phyloP scores from a whole-genome alignment of 2,329 filamentous ascomycete genomes.

The Cladophialophora carrionii region DNA sequence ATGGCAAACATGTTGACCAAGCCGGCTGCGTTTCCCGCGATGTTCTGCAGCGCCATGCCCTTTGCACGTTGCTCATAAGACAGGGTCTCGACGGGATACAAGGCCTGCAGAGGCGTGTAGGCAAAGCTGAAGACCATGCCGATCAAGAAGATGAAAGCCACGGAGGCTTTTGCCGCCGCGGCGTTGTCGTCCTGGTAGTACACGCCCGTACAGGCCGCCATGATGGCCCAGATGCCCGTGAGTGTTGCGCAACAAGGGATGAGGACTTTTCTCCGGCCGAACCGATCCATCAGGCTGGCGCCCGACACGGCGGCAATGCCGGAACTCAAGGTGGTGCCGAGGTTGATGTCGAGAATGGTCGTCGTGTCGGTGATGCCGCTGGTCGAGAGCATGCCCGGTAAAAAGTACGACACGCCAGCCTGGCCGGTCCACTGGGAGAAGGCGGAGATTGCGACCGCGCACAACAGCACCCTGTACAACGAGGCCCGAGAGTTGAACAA shows the following conservation, averaged over 20 bases:
- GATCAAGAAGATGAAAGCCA: conserved; percentile 60
- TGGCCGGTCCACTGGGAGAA: conserved; percentile 4
- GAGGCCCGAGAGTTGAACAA: conserved; percentile 9
- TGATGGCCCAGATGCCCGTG: not conserved
- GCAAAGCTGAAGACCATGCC: conserved; percentile 56
- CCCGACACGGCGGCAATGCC: conserved; percentile 51
- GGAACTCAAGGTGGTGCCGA: conserved; percentile 49
- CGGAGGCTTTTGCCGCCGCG: conserved; percentile 45
- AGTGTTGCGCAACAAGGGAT: conserved; percentile 29
- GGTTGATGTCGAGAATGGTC: conserved; percentile 48
- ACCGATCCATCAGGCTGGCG: conserved; percentile 48
- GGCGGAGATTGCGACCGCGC: not conserved
- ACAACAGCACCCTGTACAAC: not conserved
- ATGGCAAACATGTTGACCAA: conserved; percentile 56
- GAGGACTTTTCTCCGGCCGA: conserved; percentile 35
- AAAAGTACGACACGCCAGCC: conserved; percentile 42
- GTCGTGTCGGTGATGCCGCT: conserved; percentile 44
- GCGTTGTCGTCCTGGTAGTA: conserved; percentile 37
- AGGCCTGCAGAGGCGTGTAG: conserved; percentile 49
- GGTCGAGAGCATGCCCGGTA: conserved; percentile 44
- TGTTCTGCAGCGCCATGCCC: conserved; percentile 42
- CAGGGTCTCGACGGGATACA: conserved; percentile 59
- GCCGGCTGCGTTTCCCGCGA: not conserved
- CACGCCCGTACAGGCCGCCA: conserved; percentile 37
- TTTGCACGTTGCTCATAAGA: conserved; percentile 59